Percentiles rank a stretch among this genome's conserved stretches.
Conservation (phyloP, 768 basidiomycete species). For the Panus rudis region DNA sequence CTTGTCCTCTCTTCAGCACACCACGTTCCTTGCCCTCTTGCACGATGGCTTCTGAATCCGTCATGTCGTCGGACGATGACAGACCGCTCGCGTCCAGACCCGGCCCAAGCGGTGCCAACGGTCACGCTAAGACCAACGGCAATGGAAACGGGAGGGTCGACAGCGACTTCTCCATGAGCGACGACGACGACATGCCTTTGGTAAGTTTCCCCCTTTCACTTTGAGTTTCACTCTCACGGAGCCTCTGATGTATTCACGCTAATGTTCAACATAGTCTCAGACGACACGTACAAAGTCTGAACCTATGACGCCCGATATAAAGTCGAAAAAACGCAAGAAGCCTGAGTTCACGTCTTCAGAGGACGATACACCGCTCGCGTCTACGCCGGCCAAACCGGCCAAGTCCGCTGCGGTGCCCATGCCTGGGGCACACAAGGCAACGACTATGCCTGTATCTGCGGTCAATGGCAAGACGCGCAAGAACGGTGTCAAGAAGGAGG, state of each 20-base stretch:
- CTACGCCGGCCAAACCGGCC: constrained; percentile 56
- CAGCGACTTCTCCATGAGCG: constrained; percentile 49
- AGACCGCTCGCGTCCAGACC: constrained; percentile 40
- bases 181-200: constrained; percentile 64
- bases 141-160: constrained; percentile 40
- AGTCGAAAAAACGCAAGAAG: constrained; percentile 53
- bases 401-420: constrained; percentile 32
- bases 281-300: constrained; percentile 41
- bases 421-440: constrained; percentile 34
- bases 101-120: constrained; percentile 21
- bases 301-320: constrained; percentile 24
- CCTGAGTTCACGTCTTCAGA: constrained; percentile 56
- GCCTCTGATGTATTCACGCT: too few relatives aligned
- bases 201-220: constrained; percentile 34
- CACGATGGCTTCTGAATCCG: constrained; percentile 39
- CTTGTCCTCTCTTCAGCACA: constrained; percentile 4
- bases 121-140: constrained; percentile 27
- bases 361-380: constrained; percentile 66
- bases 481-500: constrained; percentile 19
- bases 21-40: constrained; percentile 1
- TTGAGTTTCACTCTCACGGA: constrained; percentile 9
- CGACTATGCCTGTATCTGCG: constrained; percentile 25
- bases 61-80: constrained; percentile 57
- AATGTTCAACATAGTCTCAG: constrained; percentile 57
- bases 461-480: constrained; percentile 34